Conservation (phyloP, 108 stramenopile species). For the Cyclotella choctawhatcheeana region DNA sequence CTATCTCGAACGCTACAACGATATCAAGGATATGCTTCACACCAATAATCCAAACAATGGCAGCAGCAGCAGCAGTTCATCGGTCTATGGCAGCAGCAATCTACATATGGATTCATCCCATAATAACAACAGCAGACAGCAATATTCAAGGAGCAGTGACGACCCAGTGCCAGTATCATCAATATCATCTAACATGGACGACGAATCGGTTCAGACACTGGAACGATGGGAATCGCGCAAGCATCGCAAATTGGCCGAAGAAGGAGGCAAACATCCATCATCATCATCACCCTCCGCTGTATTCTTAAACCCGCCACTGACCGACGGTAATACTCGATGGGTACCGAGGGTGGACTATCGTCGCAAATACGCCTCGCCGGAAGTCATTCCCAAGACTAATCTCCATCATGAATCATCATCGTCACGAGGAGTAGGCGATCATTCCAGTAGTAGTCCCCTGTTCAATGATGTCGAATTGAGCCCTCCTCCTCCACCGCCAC, state of each 20-base stretch:
- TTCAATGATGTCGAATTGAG: slow-evolving; percentile 32
- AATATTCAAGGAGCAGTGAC: not conserved
- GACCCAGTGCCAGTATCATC: not conserved
- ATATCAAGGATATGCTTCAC: slow-evolving; percentile 21
- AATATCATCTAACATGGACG: not conserved
- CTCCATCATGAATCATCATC: not conserved
- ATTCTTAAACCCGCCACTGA: too few species aligned
- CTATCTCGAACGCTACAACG: slow-evolving; percentile 31
- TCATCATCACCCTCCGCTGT: not conserved
- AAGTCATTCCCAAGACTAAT: too few species aligned
- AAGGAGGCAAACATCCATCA: not conserved
- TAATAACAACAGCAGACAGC: not conserved
- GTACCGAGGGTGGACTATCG: not conserved
- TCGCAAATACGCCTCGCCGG: not conserved
- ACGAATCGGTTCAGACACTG: slow-evolving; percentile 3
- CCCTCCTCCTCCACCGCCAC: not conserved
- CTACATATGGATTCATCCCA: too few species aligned
- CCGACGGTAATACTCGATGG: not conserved
- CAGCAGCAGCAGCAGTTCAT: not conserved
- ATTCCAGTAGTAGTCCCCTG: slow-evolving; percentile 11
- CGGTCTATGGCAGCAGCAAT: not conserved
- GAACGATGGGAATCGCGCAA: slow-evolving; percentile 33
- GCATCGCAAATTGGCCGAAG: slow-evolving; percentile 7
- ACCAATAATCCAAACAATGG: not conserved
- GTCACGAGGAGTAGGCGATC: not conserved